Evolutionary conservation across 2,329 filamentous ascomycete species (phyloP).

Genomic region (Epichloe sp.): DNA sequence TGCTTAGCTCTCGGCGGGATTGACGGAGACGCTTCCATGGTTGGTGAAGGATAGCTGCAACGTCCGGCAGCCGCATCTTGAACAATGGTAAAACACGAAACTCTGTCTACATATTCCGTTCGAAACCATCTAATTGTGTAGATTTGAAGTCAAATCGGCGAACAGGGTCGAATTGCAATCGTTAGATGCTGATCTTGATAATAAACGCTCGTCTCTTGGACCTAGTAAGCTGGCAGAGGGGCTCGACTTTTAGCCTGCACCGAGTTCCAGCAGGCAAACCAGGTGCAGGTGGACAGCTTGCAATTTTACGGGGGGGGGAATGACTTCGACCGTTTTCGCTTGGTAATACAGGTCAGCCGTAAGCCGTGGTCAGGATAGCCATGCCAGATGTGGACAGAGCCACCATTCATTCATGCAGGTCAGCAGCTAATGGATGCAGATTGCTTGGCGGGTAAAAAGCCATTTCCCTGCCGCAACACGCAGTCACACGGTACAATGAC

Average conservation of each 20-base stretch:
- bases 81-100: background rate
- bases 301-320: background rate
- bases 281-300: no score
- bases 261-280: no score
- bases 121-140: background rate
- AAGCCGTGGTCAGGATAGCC: background rate
- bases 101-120: background rate
- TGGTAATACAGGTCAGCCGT: background rate
- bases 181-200: background rate
- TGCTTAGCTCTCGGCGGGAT: conserved; percentile 2
- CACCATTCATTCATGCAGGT: background rate
- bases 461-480: background rate
- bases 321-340: background rate
- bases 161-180: background rate
- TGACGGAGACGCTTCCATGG: background rate
- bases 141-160: no score
- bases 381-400: background rate
- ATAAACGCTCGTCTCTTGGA: no score
- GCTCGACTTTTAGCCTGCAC: no score
- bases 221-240: no score
- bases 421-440: background rate
- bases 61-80: background rate
- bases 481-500: background rate
- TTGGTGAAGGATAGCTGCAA: background rate
- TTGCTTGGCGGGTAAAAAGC: background rate